A percentile compares a stretch with the other conserved stretches of the same genome.
Evolutionary conservation across 257 asterid species (phyloP).

Genomic region (Solanum pinnatisectum): DNA sequence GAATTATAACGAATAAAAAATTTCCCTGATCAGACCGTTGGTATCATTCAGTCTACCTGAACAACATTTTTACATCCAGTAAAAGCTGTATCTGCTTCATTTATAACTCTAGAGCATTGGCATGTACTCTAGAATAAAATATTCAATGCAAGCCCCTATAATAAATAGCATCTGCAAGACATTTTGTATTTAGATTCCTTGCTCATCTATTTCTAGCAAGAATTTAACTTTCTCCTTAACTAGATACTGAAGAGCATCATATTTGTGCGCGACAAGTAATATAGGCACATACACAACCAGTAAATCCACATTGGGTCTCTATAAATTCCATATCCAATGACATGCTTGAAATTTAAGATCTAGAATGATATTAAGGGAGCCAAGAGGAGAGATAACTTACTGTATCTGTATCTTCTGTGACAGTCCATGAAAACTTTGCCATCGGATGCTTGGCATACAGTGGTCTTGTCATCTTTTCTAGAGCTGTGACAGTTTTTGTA

Average conservation of each 20-base stretch:
- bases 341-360: neutral
- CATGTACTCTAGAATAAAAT: neutral
- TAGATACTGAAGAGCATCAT: neutral
- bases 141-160: neutral
- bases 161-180: neutral
- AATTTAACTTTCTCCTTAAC: neutral
- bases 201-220: neutral
- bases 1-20: neutral
- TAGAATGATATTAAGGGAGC: neutral
- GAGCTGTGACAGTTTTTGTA: conserved; percentile 34
- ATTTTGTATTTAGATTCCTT: neutral
- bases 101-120: neutral
- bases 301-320: neutral
- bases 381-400: conserved; percentile 28
- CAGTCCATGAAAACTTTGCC: conserved; percentile 96
- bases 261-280: neutral
- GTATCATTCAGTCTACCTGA: neutral
- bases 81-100: neutral
- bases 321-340: neutral
- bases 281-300: neutral
- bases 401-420: conserved; percentile 82
- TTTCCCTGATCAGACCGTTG: neutral
- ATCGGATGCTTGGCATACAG: conserved; percentile 91
- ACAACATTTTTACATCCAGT: neutral
- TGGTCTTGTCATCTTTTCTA: conserved; percentile 76